Base-by-base conservation (phyloP, 805 yeast genomes). In the Metschnikowia kunwiensis region DNA sequence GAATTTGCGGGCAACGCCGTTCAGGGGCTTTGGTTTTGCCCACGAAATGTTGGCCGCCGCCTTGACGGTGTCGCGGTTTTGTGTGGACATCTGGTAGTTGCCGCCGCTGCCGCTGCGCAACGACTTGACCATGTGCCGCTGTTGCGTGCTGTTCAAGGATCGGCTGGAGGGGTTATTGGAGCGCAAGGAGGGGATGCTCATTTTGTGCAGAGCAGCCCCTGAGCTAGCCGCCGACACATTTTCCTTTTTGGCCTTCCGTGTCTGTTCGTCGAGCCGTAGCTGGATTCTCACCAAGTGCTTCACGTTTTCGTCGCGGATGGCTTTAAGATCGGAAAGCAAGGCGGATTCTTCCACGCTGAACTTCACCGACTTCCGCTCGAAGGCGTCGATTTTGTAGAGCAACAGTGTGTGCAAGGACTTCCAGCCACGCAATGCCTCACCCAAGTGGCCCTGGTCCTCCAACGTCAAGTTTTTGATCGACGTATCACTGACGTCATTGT, bases 381-480 rank as follows among this genome's bases (percentile, higher is more conserved):
- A 82, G 47, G 36, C 55, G 42, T 80, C 85, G 27, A 81, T 58
- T 47, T 76, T 76, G 52, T 65, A 75, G 31, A 77, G 65, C 2
- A 80, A 67, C 31, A 75, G 72, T 2, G 84, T 77, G 44, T 80
- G 86, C n/a, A 84, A 58, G 2, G 78, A 65, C 46, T 78, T 82
- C 89, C 91, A 82, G 2, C 89, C 89, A 41, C 73, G 75, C 14
- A 81, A 58, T 2, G 88, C 83, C 12, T 72, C 76, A 32, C 68
- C 73, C 29, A 68, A 56, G 14, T 72, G 68, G 22, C 70, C 65
- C 13, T 65, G 62, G 40, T 82, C 82, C 49, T 83, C 88, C 13
- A 78, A 53, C 3, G 77, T 67, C 32, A 79, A 52, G 55, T 80
- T 77, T 42, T 70, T 65, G 34, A 82, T 66, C 4, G 86, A 72